Evolutionary conservation across 1,284 basidiomycete genomes (phyloP).

Genomic region (Fistulinella staudtii): DNA sequence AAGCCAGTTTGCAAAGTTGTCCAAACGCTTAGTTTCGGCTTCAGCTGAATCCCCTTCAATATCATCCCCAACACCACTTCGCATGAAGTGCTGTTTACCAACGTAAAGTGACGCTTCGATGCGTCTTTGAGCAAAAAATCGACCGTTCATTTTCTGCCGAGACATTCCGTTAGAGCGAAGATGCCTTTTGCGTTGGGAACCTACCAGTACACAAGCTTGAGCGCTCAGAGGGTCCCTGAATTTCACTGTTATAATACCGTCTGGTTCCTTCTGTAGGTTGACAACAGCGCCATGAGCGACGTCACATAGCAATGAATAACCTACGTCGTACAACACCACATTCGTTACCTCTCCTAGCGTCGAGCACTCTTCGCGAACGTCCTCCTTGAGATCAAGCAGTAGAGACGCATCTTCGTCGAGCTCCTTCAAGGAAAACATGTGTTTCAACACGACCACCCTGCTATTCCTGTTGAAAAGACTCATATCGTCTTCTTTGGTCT

Average conservation of each 20-base stretch:
- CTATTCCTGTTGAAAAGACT: slow-evolving; percentile 52
- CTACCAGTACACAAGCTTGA: slow-evolving; percentile 81
- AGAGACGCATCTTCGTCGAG: slow-evolving; percentile 85
- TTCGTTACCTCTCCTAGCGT: slow-evolving; percentile 93
- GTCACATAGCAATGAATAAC: neutral
- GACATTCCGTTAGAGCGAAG: neutral
- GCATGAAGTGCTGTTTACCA: slow-evolving; percentile 80
- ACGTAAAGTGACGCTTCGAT: slow-evolving; percentile 80
- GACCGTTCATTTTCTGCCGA: slow-evolving; percentile 88
- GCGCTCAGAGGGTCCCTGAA: slow-evolving; percentile 88
- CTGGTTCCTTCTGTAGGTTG: slow-evolving; percentile 72
- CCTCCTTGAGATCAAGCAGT: slow-evolving; percentile 91
- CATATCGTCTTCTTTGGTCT: slow-evolving; percentile 50
- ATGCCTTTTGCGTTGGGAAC: slow-evolving; percentile 31
- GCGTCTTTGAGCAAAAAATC: slow-evolving; percentile 85
- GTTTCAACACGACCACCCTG: slow-evolving; percentile 86
- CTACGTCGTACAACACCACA: slow-evolving; percentile 93
- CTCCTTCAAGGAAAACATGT: slow-evolving; percentile 92
- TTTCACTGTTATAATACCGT: slow-evolving; percentile 95
- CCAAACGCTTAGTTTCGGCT: slow-evolving; percentile 78
- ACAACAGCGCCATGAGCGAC: neutral
- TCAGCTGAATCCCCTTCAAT: slow-evolving; percentile 61
- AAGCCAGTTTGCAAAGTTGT: slow-evolving; percentile 87
- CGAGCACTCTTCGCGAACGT: slow-evolving; percentile 93
- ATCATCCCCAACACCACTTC: slow-evolving; percentile 62